Evolutionary conservation across 1,284 basidiomycete genomes (phyloP).

Genomic region (Papiliotrema flavescens): DNA sequence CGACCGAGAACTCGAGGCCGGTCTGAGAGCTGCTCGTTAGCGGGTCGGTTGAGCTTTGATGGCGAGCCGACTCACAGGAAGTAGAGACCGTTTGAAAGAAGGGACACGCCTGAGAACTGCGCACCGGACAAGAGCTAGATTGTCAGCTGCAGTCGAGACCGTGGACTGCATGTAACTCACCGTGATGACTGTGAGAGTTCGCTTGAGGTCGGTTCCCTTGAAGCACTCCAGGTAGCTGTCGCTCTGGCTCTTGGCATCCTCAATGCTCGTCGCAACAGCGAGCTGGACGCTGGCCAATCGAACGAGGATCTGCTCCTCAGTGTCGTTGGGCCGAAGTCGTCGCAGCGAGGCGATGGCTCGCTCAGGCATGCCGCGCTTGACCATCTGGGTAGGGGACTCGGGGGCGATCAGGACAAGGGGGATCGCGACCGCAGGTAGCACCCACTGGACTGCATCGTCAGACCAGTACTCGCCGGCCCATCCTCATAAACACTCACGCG

Average conservation of each 20-base stretch:
- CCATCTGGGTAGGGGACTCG: slow-evolving; percentile 1
- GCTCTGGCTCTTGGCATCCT: not conserved
- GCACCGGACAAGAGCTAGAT: not conserved
- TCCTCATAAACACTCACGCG: not conserved
- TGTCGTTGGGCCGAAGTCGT: not conserved
- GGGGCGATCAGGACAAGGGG: not conserved
- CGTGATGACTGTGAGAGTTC: not conserved
- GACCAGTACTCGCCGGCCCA: not conserved
- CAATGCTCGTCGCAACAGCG: not conserved
- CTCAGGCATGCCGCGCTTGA: not conserved
- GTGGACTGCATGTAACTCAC: not conserved
- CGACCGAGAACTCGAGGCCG: not conserved
- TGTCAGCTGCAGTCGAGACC: not conserved
- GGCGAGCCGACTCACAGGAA: not conserved
- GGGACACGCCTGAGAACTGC: not conserved
- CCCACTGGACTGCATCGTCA: not conserved
- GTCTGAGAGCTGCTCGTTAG: not conserved
- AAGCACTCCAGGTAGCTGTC: not conserved
- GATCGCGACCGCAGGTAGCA: not conserved
- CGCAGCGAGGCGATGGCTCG: not conserved
- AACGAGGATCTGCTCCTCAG: not conserved
- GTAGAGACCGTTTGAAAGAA: slow-evolving; percentile 2
- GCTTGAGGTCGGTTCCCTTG: not conserved
- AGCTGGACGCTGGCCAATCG: slow-evolving; percentile 1
- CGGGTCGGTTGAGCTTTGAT: too few species aligned